These are phyloP conservation scores for Astraeus odoratus DNA, from an alignment of 768 basidiomycete genomes.

Conservation along the genomic window DNA sequence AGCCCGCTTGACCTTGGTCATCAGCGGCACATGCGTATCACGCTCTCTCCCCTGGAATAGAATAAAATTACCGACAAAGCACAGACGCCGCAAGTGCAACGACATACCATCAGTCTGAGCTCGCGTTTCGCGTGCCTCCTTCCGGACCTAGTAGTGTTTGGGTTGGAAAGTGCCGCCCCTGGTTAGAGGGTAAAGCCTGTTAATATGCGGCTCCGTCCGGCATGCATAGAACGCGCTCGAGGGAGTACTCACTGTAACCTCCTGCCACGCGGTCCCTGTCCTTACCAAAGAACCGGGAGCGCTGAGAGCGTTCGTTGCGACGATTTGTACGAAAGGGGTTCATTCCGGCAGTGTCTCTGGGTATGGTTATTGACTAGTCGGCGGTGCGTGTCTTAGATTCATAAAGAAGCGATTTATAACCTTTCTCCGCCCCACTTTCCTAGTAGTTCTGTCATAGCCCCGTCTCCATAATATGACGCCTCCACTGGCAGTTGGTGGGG, in stretches of 20 bases:
- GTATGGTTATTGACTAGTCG: no score
- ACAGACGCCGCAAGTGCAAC: constrained; percentile 10
- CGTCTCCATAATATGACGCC: no score
- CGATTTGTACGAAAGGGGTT: not conserved
- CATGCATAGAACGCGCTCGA: not conserved
- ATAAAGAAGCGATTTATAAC: no score
- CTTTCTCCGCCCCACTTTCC: no score
- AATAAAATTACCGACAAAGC: not conserved
- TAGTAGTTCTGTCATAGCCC: no score
- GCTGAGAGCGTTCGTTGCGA: not conserved
- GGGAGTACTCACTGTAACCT: constrained; percentile 37
- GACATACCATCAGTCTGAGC: constrained; percentile 36
- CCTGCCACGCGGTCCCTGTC: constrained; percentile 42
- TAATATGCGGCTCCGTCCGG: not conserved
- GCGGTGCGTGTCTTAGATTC: not conserved
- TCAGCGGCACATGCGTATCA: constrained; percentile 39
- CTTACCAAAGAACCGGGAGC: constrained; percentile 11
- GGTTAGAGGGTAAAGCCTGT: constrained; percentile 3
- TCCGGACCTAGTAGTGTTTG: constrained; percentile 35
- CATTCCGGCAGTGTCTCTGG: no score
- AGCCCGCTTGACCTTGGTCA: constrained; percentile 42
- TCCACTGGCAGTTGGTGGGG: no score
- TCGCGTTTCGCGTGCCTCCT: constrained; percentile 41
- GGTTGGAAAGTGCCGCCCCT: constrained; percentile 46
- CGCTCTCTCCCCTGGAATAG: constrained; percentile 33